Evolutionary conservation across 495 filamentous ascomycete genomes (phyloP), one percentile per base, ranked within the genome.

Genomic region (Cairneyella variabilis): DNA sequence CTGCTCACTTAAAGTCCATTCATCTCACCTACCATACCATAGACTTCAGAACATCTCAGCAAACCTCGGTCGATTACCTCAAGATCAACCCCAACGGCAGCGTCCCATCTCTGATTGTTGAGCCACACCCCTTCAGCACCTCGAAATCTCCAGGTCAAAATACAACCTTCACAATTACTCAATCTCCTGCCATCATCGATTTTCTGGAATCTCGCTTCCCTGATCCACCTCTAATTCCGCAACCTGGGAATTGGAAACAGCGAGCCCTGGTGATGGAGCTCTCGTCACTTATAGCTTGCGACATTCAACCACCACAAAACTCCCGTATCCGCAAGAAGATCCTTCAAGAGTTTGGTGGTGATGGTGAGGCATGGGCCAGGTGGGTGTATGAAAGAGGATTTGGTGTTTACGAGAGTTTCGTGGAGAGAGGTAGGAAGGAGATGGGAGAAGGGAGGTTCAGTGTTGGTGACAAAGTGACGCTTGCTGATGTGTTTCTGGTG

Each of bases 101-200:
- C 12, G 34, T 51, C 4, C 48, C 48, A 14, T 40, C 48, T 25
- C 48, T 51, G 9, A 32, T 27, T 21, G 34, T 51, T 14, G 32
- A 39, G 16, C 8, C 38, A 30, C 20, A 32, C 27, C 10, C 16
- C n/a, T n/a, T n/a, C n/a, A n/a, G n/a, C n/a, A n/a, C n/a, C n/a
- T n/a, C n/a, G n/a, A n/a, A n/a, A n/a, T n/a, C n/a, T n/a, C n/a
- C n/a, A n/a, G n/a, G n/a, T n/a, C n/a, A n/a, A 9, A 27, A 40
- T 36, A 12, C 23, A 21, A 42, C n/a, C 4, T 30, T 43, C 23
- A 52, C 39, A 44, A 42, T 52, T 32, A 52, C 49, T 0, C 49
- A 52, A 44, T 42, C 39, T 8, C 49, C 49, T 16, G 49, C 49
- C 23, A 52, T 52, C 25, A 14, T 43, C n/a, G 49, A 52, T 39